Base-by-base conservation (phyloP, 345 rosid species). In the Adansonia digitata region DNA sequence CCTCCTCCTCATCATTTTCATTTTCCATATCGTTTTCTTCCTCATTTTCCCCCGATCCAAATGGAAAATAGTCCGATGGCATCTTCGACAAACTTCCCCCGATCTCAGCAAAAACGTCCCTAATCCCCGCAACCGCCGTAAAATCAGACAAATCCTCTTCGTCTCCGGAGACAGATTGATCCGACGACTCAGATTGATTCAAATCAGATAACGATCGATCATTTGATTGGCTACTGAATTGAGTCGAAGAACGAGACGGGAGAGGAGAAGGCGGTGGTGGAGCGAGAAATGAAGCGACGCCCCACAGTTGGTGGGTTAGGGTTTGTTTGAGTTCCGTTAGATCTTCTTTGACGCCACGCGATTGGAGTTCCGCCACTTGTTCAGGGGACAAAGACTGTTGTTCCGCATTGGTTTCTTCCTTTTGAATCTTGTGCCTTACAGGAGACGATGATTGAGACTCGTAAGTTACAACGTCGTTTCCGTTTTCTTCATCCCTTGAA, bases 331-430 rank as follows among this genome's bases (percentile, higher is more conserved):
- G 87, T 60, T 94, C 98, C 9, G 92, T 81, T 24, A 94, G 86
- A 72, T 92, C 97, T 79, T 91, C 97, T 82, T 86, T 92, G 15
- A 94, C 93, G 77, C 98, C 95, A 45, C 97, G 89, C 3, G 86
- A 82, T 42, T 81, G 85, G 61, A 76, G 83, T 52, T 83, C 89
- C 66, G 83, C 83, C 4, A 62, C 5, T 63, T 74, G 77, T 68
- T 87, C 85, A 53, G 69, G 67, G 35, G 71, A 34, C 74, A 74
- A 56, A 52, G 80, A 69, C 14, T 73, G 56, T 10, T 72, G 40
- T 5, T 26, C 42, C 26, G 56, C 40, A 76, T 62, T 75, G 53
- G 63, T 69, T 72, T 53, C 81, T 70, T 79, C 74, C 24, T 49
- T 51, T 65, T 34, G 70, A 55, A 37, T 45, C 49, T 56, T 61